Percentiles rank a stretch among this genome's conserved stretches.
These are phyloP conservation scores for Aristolochia contorta DNA, from an alignment of 164 flowering plant genomes.

Conservation along the genomic window DNA sequence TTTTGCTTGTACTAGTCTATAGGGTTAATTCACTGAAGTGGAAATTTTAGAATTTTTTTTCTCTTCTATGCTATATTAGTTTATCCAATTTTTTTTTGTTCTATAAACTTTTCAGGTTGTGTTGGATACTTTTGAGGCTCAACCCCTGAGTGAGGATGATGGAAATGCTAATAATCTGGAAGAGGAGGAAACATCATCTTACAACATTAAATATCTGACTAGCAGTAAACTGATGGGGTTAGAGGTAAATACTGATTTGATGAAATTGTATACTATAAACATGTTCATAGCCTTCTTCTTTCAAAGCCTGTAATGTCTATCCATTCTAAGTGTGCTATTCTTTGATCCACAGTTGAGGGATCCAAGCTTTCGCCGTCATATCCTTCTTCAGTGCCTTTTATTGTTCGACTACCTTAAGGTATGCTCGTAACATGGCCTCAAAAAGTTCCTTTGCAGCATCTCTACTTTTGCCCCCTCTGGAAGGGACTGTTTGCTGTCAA, in stretches of 20 bases:
- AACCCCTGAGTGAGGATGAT: constrained; percentile 90
- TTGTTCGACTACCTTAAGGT: constrained; percentile 94
- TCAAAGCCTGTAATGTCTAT: neutral
- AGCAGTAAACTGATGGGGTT: constrained; percentile 97
- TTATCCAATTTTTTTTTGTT: neutral
- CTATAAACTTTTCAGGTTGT: constrained; percentile 41
- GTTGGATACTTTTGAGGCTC: constrained; percentile 88
- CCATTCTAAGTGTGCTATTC: neutral
- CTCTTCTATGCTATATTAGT: constrained; percentile 1
- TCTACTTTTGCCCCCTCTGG: too few species aligned
- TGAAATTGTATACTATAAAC: neutral
- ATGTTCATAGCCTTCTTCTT: neutral
- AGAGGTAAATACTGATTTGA: constrained; percentile 42
- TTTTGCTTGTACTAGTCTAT: too few species aligned
- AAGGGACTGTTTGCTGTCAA: too few species aligned
- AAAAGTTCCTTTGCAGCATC: neutral
- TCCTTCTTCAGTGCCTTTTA: constrained; percentile 94
- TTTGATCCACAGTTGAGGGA: constrained; percentile 65
- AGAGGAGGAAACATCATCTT: constrained; percentile 73
- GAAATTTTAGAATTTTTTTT: neutral
- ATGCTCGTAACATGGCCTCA: constrained; percentile 4
- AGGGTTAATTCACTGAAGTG: too few species aligned
- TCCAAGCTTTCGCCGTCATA: constrained; percentile 93
- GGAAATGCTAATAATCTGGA: constrained; percentile 83
- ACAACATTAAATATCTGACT: constrained; percentile 89